phyloP scores from a whole-genome alignment of 305 asterid genomes.

The Fraxinus ornus region DNA sequence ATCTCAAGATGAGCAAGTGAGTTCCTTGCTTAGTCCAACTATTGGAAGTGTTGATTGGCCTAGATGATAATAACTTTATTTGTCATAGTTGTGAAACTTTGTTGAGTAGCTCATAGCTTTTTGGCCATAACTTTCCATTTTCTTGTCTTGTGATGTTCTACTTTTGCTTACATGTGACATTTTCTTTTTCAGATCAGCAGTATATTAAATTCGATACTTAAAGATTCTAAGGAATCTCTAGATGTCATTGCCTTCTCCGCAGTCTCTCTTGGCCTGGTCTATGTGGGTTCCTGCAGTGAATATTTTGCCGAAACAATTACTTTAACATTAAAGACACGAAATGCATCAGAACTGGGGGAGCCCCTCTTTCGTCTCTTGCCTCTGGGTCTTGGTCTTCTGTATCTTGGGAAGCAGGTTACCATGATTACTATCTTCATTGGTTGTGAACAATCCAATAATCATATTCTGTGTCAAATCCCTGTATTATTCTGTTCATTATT shows the following conservation, averaged over 20 bases:
- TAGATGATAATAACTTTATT: not conserved
- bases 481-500: not conserved
- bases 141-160: conserved; percentile 7
- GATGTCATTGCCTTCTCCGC: conserved; percentile 95
- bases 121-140: not conserved
- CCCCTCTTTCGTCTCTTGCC: conserved; percentile 82
- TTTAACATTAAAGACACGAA: conserved; percentile 76
- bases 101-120: not conserved
- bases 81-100: not conserved
- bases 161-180: conserved; percentile 7
- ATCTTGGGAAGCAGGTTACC: conserved; percentile 90
- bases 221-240: conserved; percentile 71
- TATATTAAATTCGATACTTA: conserved; percentile 64
- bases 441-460: not conserved
- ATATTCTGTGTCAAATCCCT: not conserved
- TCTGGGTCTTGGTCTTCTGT: conserved; percentile 91
- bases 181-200: conserved; percentile 52
- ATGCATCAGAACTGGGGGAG: conserved; percentile 78
- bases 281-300: conserved; percentile 85
- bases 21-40: conserved; percentile 19
- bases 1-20: conserved; percentile 76
- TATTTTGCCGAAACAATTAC: conserved; percentile 90
- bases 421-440: not conserved
- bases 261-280: conserved; percentile 78
- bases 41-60: not conserved